Evolutionary conservation across 179 eudicot genomes (phyloP), one percentile per base, ranked within the genome.

Genomic region (Spergularia azorica): DNA sequence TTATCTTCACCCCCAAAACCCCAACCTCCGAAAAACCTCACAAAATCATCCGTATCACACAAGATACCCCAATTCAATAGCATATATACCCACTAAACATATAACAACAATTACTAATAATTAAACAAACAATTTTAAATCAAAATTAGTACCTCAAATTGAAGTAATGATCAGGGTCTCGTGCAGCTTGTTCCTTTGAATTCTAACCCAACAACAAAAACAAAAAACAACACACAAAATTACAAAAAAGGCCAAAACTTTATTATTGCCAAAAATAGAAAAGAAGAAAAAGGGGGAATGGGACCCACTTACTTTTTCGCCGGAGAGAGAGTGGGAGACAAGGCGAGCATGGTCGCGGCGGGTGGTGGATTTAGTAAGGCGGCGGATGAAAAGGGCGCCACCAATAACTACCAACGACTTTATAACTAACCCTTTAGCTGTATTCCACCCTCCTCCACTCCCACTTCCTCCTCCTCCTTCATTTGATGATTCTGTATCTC

Each of bases 311-410:
- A 92, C 97, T 89, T 91, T 93, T 76, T 89, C 92, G 63, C 96
- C 96, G 83, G 80, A 79, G 74, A 93, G 90, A 13, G 98, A 91
- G 3, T 82, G 81, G 41, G 94, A 81, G 17, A 95, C 94, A 51
- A 87, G 50, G 38, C 85, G 88, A 13, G 98, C 82, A 73, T 95
- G 99, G 87, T 95, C 99, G 83, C 99, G 93, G 18, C 97, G 97
- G 70, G 99, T 93, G 80, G 94, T 90, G 76, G 99, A 91, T 87
- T 93, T 95, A 17, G 99, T 91, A 66, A 95, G 84, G 2, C 97
- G 90, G 61, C 86, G 86, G 13, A 91, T 79, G 60, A 93, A 81
- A 41, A 93, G 70, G 16, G 98, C 98, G 1, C 99, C 99, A n/a
- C 99, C 99, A 65, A 95, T 67, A 6, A 95, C 78, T 20, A 93